phyloP scores from a whole-genome alignment of 306 rosid genomes.

The Sphenostylis stenocarpa region DNA sequence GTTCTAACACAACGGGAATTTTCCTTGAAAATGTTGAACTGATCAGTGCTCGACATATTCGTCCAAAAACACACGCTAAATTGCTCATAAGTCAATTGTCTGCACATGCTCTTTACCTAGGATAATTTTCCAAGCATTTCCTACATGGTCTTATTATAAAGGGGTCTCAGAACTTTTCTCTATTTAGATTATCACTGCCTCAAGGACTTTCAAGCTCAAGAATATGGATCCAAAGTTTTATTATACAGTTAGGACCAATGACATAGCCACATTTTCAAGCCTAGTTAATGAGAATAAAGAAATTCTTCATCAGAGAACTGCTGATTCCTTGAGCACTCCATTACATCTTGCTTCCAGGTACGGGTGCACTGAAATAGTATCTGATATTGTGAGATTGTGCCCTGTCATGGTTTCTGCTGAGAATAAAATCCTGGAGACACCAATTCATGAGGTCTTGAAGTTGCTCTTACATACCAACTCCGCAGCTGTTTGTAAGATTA shows the following conservation, averaged over 20 bases:
- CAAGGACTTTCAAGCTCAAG: background rate
- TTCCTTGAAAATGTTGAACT: conserved; percentile 26
- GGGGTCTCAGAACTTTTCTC: background rate
- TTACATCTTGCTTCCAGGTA: conserved; percentile 65
- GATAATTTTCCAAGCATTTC: conserved; percentile 6
- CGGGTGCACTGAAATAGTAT: conserved; percentile 50
- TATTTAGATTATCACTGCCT: background rate
- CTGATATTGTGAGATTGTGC: conserved; percentile 46
- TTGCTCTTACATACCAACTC: conserved; percentile 56
- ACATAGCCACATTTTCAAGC: conserved; percentile 35
- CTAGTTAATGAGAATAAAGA: conserved; percentile 44
- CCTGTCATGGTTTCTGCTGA: conserved; percentile 62
- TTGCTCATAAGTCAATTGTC: background rate
- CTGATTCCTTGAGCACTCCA: conserved; percentile 47
- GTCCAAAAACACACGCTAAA: background rate
- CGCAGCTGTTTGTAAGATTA: conserved; percentile 42
- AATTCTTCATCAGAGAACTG: conserved; percentile 50
- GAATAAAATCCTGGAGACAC: conserved; percentile 58
- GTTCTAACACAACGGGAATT: background rate
- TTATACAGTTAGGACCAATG: conserved; percentile 47
- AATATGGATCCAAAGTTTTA: conserved; percentile 54
- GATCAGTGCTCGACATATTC: background rate
- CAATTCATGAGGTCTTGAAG: conserved; percentile 54
- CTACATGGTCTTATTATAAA: conserved; percentile 3
- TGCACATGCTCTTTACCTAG: background rate